Evolutionary conservation across 345 rosid genomes (phyloP).

Genomic region (Lepidium africanum): DNA sequence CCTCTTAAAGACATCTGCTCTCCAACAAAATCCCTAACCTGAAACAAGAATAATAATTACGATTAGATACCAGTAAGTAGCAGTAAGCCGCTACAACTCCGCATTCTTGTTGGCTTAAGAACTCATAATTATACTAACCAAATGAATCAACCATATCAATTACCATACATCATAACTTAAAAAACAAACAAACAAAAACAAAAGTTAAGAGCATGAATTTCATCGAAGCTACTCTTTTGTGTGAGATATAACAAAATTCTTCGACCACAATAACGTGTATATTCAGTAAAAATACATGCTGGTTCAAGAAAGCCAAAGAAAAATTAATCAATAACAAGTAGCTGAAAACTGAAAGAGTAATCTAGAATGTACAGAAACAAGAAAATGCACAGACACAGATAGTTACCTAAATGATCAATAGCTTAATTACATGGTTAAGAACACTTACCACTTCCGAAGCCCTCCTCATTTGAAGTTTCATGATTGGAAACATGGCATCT

Average conservation of each 20-base stretch:
- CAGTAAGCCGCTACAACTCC: too few species aligned
- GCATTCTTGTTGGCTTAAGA: neutral
- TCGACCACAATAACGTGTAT: neutral
- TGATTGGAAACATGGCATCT: slow-evolving; percentile 49
- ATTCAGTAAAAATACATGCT: neutral
- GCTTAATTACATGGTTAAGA: neutral
- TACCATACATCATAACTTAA: neutral
- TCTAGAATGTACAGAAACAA: neutral
- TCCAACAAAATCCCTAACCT: too few species aligned
- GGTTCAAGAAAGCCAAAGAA: neutral
- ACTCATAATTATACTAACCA: neutral
- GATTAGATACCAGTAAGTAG: too few species aligned
- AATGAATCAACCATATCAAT: neutral
- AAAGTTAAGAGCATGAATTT: neutral
- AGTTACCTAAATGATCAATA: neutral
- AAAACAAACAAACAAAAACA: too few species aligned
- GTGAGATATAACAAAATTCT: neutral
- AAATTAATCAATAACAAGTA: neutral
- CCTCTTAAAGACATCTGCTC: too few species aligned
- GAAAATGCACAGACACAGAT: neutral
- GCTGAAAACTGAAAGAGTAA: neutral
- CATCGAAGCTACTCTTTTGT: neutral
- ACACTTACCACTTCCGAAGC: slow-evolving; percentile 74
- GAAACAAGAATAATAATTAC: too few species aligned
- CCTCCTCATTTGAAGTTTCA: slow-evolving; percentile 79